Evolutionary conservation across 805 yeast genomes (phyloP).

Genomic region (Metschnikowia aberdeeniae): DNA sequence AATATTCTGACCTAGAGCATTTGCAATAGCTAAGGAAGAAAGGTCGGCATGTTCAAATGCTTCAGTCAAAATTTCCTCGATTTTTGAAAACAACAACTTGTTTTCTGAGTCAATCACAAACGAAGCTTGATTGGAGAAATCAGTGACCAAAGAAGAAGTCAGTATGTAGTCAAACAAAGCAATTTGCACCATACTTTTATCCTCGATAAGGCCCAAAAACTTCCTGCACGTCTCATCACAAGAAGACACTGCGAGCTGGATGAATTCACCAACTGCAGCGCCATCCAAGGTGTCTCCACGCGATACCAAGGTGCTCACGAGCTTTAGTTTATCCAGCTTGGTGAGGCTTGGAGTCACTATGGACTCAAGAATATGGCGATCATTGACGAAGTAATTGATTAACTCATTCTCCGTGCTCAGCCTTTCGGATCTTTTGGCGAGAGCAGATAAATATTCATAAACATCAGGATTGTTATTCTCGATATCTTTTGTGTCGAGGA

Average conservation of each 20-base stretch:
- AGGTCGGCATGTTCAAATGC: constrained; percentile 14
- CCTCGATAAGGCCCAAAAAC: constrained; percentile 13
- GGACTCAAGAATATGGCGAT: constrained; percentile 17
- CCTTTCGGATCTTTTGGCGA: constrained; percentile 24
- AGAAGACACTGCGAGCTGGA: neutral
- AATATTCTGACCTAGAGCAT: constrained; percentile 42
- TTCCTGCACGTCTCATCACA: constrained; percentile 1
- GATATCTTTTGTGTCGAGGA: neutral
- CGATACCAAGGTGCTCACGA: constrained; percentile 13
- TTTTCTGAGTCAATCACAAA: constrained; percentile 5
- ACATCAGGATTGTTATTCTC: constrained; percentile 21
- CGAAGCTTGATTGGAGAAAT: constrained; percentile 13
- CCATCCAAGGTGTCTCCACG: constrained; percentile 2
- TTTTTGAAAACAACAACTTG: constrained; percentile 19
- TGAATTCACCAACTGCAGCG: neutral
- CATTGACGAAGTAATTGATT: constrained; percentile 17
- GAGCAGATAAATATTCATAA: constrained; percentile 24
- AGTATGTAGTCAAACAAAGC: constrained; percentile 4
- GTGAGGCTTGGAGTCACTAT: constrained; percentile 11
- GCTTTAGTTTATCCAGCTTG: constrained; percentile 10
- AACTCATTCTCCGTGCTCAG: constrained; percentile 20
- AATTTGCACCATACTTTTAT: constrained; percentile 6
- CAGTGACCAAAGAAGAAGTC: constrained; percentile 4
- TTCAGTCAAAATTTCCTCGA: constrained; percentile 19
- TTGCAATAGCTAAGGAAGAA: constrained; percentile 40